phyloP scores from a whole-genome alignment of 306 rosid genomes.

The Acacia confusa region DNA sequence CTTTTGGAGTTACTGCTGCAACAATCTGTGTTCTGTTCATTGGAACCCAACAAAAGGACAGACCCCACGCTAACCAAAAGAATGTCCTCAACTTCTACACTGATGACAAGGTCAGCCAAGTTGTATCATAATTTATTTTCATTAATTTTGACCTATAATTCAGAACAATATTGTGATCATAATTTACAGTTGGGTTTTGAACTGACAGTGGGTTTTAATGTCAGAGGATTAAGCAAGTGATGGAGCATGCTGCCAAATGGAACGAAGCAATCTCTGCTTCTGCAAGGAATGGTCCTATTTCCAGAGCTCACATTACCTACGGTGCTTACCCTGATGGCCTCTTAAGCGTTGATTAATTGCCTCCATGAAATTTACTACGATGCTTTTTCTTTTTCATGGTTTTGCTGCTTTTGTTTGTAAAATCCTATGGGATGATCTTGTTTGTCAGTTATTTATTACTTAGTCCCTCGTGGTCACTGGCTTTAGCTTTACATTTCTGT shows the following conservation, averaged over 20 bases:
- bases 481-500: not conserved
- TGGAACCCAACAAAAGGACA: slow-evolving; percentile 59
- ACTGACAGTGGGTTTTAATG: slow-evolving; percentile 16
- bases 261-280: slow-evolving; percentile 65
- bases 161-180: not conserved
- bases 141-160: not conserved
- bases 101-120: slow-evolving; percentile 64
- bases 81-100: slow-evolving; percentile 64
- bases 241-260: slow-evolving; percentile 58
- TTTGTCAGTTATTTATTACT: not conserved
- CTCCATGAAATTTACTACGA: not conserved
- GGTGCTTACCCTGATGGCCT: slow-evolving; percentile 62
- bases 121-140: not conserved
- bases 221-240: slow-evolving; percentile 67
- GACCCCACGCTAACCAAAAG: slow-evolving; percentile 45
- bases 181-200: slow-evolving; percentile 16
- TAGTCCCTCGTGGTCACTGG: not conserved
- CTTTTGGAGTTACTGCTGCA: slow-evolving; percentile 86
- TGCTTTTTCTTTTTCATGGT: not conserved
- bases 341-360: slow-evolving; percentile 23
- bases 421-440: slow-evolving; percentile 9
- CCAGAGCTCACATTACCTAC: slow-evolving; percentile 65
- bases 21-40: slow-evolving; percentile 63
- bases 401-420: slow-evolving; percentile 26
- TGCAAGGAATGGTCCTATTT: slow-evolving; percentile 50